phyloP scores from a whole-genome alignment of 768 basidiomycete genomes.

The Rubroboletus pulcherrimus region DNA sequence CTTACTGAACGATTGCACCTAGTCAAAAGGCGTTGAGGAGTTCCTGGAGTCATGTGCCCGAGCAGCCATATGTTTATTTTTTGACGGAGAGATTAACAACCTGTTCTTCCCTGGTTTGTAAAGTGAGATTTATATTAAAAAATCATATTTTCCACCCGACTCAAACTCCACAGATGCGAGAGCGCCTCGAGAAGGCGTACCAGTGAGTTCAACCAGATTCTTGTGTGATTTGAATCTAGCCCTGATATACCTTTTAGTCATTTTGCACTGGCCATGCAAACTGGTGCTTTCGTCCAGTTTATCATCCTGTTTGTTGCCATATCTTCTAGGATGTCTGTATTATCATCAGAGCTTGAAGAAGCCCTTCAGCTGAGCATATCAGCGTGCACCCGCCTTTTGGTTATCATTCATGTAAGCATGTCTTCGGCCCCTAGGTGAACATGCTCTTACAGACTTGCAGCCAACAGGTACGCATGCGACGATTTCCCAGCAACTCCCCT shows the following conservation, averaged over 20 bases:
- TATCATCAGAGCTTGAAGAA: slow-evolving; percentile 44
- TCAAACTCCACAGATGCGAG: slow-evolving; percentile 38
- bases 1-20: not conserved
- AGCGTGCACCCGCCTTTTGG: slow-evolving; percentile 28
- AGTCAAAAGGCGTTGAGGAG: slow-evolving; percentile 54
- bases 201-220: slow-evolving; percentile 36
- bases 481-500: not conserved
- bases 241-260: slow-evolving; percentile 38
- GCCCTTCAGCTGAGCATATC: slow-evolving; percentile 30
- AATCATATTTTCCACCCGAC: not conserved
- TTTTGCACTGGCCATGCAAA: slow-evolving; percentile 61
- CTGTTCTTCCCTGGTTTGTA: slow-evolving; percentile 40
- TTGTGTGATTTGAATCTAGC: not conserved
- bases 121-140: slow-evolving; percentile 34
- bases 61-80: slow-evolving; percentile 30
- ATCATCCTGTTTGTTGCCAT: slow-evolving; percentile 61
- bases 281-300: slow-evolving; percentile 69
- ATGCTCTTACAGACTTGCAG: slow-evolving; percentile 15
- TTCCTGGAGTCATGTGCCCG: slow-evolving; percentile 63
- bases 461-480: slow-evolving; percentile 1
- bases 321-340: slow-evolving; percentile 49
- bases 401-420: slow-evolving; percentile 32
- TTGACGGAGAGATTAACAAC: slow-evolving; percentile 35
- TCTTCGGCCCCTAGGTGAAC: not conserved
- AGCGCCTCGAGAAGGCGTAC: slow-evolving; percentile 49